Percentiles rank a stretch among this genome's conserved stretches.
Evolutionary conservation across 1,139 yeast genomes (phyloP).

Genomic region (Meyerozyma athensensis): DNA sequence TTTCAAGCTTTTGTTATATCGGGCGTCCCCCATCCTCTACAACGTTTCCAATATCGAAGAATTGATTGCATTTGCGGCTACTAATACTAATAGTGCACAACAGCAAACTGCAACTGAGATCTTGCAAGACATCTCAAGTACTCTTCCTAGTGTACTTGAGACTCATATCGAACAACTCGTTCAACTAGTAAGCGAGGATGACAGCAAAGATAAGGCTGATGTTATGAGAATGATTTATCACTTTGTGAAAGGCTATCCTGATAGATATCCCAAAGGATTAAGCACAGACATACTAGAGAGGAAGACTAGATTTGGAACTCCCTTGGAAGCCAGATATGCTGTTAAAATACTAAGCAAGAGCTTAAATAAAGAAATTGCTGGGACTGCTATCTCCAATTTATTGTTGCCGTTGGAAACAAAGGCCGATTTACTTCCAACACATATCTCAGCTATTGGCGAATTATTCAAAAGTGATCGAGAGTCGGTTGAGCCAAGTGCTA

Average conservation of each 20-base stretch:
- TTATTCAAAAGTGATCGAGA: constrained; percentile 50
- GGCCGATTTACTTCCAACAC: constrained; percentile 43
- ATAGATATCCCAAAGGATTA: constrained; percentile 29
- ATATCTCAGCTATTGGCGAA: constrained; percentile 59
- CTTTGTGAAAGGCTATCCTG: constrained; percentile 48
- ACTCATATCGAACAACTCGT: constrained; percentile 53
- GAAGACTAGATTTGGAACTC: constrained; percentile 50
- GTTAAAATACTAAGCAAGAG: constrained; percentile 53
- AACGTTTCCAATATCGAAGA: constrained; percentile 62
- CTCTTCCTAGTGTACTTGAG: constrained; percentile 62
- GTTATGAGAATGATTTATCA: constrained; percentile 56
- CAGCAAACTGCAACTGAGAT: constrained; percentile 44
- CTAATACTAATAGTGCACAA: constrained; percentile 22
- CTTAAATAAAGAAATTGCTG: constrained; percentile 34
- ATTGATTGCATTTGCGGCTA: constrained; percentile 45
- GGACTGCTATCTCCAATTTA: constrained; percentile 32
- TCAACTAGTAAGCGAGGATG: constrained; percentile 17
- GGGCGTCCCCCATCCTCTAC: constrained; percentile 58
- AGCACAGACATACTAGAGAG: constrained; percentile 33
- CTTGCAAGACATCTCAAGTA: constrained; percentile 55
- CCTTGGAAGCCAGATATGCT: constrained; percentile 64
- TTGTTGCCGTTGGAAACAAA: constrained; percentile 50
- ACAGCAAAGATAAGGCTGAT: constrained; percentile 10
- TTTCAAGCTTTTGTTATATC: constrained; percentile 52
- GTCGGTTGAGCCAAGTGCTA: constrained; percentile 48